phyloP scores from a whole-genome alignment of 306 rosid species.

The Glycine tomentella region DNA sequence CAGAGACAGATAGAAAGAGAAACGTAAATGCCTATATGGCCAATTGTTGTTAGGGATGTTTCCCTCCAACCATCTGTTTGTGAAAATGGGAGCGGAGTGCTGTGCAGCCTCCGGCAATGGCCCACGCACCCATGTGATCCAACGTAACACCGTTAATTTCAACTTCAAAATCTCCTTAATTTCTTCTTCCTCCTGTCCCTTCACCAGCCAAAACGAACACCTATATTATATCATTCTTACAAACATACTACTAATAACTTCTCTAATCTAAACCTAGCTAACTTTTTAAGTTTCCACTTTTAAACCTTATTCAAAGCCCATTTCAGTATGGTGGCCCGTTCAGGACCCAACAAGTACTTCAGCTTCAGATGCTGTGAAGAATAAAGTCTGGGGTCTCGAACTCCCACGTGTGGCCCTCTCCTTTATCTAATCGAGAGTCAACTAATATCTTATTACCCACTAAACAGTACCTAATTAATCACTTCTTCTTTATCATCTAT shows the following conservation, averaged over 20 bases:
- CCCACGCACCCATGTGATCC: slow-evolving; percentile 50
- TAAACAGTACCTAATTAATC: slow-evolving; percentile 9
- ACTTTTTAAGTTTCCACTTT: too few species aligned
- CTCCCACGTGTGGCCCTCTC: slow-evolving; percentile 41
- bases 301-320: too few species aligned
- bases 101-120: slow-evolving; percentile 50
- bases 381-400: neutral
- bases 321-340: neutral
- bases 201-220: too few species aligned
- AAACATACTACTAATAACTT: too few species aligned
- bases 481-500: neutral
- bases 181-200: too few species aligned
- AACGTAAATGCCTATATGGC: neutral
- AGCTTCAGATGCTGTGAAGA: neutral
- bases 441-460: slow-evolving; percentile 40
- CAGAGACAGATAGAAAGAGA: slow-evolving; percentile 50
- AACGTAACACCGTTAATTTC: too few species aligned
- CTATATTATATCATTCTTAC: too few species aligned
- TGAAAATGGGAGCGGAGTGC: slow-evolving; percentile 56
- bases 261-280: too few species aligned
- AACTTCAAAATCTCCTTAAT: too few species aligned
- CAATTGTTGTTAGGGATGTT: slow-evolving; percentile 48
- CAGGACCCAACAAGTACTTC: slow-evolving; percentile 8
- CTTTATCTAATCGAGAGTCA: slow-evolving; percentile 35
- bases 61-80: slow-evolving; percentile 75